Evolutionary conservation across 1,139 yeast species (phyloP), one percentile per base, ranked within the genome.

Genomic region (Maudiozyma humilis): DNA sequence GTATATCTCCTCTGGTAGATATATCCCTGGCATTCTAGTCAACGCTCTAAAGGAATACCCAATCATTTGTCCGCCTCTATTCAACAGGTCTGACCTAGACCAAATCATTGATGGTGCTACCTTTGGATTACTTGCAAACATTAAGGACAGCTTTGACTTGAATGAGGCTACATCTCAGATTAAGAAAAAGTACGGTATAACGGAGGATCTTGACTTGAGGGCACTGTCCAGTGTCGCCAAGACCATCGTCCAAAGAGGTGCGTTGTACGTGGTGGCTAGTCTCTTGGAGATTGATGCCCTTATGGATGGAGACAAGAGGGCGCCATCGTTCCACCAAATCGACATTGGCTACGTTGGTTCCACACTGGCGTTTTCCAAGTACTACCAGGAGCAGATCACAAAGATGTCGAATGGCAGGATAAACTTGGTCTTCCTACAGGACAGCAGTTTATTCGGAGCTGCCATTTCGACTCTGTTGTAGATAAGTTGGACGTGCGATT

Each of bases 321-420:
- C 19, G n/a, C 14, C 8, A 12, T 17, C 4, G 3, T 29, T 29
- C 12, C 23, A 32, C 12, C 30, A 34, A 5, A 42, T 47, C 12
- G 47, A 46, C 19, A 58, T 64, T 5, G 58, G 61, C 10, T 66
- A 53, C 46, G 60, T 62, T 5, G 70, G 70, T 0, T 59, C 67
- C 0, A 65, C 65, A 43, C 44, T 66, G 7, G 47, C 48, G 1
- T 47, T 59, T 43, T 62, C 60, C 17, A 29, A 36, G 2, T 43
- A 45, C 23, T 63, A 59, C 39, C 58, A 51, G 41, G 43, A 47
- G 3, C 51, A 50, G 38, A 58, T 64, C 14, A 27, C 29, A 4
- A 14, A 46, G 6, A 42, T 47, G 15, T 56, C 63, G 1, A 27
- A 43, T 5, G 48, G 45, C 15, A 32, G 17, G 2, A 45, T 61